Percentiles rank a stretch among this genome's conserved stretches.
phyloP scores from a whole-genome alignment of 345 rosid genomes.

The Sisymbrium irio region DNA sequence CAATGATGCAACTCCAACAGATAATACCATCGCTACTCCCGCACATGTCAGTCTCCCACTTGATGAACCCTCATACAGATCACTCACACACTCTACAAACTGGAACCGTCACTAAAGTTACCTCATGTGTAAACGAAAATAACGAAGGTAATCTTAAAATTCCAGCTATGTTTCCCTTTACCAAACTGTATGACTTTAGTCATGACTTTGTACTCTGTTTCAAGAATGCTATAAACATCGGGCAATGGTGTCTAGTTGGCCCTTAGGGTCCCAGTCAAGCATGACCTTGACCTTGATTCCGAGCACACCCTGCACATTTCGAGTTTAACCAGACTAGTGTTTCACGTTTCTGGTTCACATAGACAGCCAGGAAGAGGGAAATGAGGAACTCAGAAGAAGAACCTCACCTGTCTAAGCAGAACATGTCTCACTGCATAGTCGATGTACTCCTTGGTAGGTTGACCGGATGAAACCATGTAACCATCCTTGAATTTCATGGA shows the following conservation, averaged over 20 bases:
- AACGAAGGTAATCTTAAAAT: too few relatives aligned
- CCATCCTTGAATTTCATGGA: constrained; percentile 92
- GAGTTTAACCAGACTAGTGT: background rate
- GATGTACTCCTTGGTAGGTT: constrained; percentile 76
- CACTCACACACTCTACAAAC: too few relatives aligned
- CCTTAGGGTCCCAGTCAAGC: constrained; percentile 78
- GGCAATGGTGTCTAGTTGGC: constrained; percentile 66
- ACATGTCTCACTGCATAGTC: constrained; percentile 81
- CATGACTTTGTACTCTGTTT: too few relatives aligned
- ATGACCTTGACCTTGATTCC: constrained; percentile 73
- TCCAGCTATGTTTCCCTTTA: too few relatives aligned
- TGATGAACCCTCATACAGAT: too few relatives aligned
- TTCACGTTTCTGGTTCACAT: background rate
- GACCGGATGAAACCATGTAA: constrained; percentile 92
- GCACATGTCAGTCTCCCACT: too few relatives aligned
- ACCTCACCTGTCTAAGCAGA: constrained; percentile 63
- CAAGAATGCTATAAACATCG: too few relatives aligned
- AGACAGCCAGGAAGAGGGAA: background rate
- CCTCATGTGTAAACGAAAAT: too few relatives aligned
- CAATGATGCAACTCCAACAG: too few relatives aligned
- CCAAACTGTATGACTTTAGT: too few relatives aligned
- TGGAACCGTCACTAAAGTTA: too few relatives aligned
- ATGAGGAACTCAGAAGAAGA: background rate
- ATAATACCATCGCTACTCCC: too few relatives aligned
- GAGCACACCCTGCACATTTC: constrained; percentile 55